phyloP scores from a whole-genome alignment of 2,329 filamentous ascomycete genomes.

The Calonectria multiphialidica region DNA sequence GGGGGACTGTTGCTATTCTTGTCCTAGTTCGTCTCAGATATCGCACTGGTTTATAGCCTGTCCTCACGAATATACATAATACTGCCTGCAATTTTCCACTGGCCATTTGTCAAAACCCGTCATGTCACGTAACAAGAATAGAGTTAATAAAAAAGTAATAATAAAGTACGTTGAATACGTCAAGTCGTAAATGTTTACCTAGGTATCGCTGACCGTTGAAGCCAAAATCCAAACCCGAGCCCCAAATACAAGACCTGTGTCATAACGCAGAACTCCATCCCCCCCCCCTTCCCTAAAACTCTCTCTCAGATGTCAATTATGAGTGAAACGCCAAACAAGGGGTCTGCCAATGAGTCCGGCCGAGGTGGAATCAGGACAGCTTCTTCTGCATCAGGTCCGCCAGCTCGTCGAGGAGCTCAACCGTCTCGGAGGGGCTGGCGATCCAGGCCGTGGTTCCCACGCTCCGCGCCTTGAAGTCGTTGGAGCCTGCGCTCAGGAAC shows the following conservation, averaged over 20 bases:
- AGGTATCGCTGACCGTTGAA: not conserved
- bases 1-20: not conserved
- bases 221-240: slow-evolving; percentile 8
- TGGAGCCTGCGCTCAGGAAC: slow-evolving; percentile 93
- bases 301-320: not conserved
- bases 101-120: not conserved
- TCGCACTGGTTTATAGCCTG: no score
- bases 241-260: slow-evolving; percentile 3
- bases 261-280: slow-evolving; percentile 6
- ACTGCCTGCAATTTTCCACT: not conserved
- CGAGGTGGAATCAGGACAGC: slow-evolving; percentile 37
- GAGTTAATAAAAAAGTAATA: not conserved
- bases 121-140: not conserved
- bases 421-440: slow-evolving; percentile 90
- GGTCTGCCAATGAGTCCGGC: not conserved
- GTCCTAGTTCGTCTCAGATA: not conserved
- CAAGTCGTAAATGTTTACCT: slow-evolving; percentile 12
- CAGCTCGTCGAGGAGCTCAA: slow-evolving; percentile 89
- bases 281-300: no score
- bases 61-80: not conserved
- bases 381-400: slow-evolving; percentile 63
- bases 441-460: slow-evolving; percentile 98
- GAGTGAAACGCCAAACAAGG: not conserved
- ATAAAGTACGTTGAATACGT: not conserved
- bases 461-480: slow-evolving; percentile 95